Base-by-base conservation (phyloP, 495 filamentous ascomycete species). In the Filosporella fistucella region DNA sequence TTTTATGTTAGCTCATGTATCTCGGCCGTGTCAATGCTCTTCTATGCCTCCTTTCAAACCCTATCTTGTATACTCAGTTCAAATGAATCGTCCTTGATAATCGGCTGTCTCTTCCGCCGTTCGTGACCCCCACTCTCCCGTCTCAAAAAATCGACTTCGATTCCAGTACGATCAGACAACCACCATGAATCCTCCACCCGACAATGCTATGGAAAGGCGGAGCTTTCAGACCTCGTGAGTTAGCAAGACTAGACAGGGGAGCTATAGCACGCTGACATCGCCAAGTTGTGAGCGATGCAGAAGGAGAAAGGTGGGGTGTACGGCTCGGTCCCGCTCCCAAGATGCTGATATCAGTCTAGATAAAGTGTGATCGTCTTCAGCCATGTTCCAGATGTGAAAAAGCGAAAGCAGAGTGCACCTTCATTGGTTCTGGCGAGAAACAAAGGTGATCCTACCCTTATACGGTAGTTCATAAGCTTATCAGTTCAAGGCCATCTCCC, bases 361-460 rank as follows among this genome's bases (percentile, higher is more conserved):
- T 62, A 21, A 64, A 62, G 52, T 64, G 62, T 45, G 57, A 62
- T 28, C 54, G 57, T 13, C 45, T 42, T 9, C 52, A 55, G 23
- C 62, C 62, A 12, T 64, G 62, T 26, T 45, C 43, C 0, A 47
- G 40, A 36, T 64, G 62, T 37, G 30, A 30, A 13, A 62, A 62
- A 40, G 57, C 55, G 13, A 51, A 55, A 9, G 54, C 52, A 0
- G 55, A 64, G 24, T 64, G 62, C 29, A 49, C 53, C 4, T 54
- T 45, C 36, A 52, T 57, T 1, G 56, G 59, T 1, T 45, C 30
- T 10, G 59, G 56, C 1, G 58, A 63, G 47, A 63, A 63, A 43
- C 61, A 56, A 25, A 56, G 52, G 52, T 43, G 14, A 3, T 10
- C 26, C 33, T 29, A 11, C 10, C 21, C 1, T 23, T 23, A 35